Conservation (phyloP, 1,284 basidiomycete species). For the Heterobasidion irregulare region DNA sequence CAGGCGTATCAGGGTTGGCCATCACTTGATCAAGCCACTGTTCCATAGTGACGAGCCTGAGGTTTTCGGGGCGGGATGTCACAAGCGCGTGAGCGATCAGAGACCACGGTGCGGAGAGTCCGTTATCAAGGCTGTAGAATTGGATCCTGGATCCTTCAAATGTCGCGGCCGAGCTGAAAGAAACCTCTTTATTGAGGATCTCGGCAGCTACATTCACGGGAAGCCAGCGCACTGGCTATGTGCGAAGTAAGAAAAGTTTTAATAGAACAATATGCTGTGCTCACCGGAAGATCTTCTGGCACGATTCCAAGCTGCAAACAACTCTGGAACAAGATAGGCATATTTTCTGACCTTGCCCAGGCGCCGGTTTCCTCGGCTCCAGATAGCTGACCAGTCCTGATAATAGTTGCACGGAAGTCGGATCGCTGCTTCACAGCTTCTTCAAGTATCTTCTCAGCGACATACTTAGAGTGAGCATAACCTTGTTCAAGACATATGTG, state of each 20-base stretch:
- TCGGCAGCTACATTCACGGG: constrained; percentile 10
- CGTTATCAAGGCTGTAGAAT: constrained; percentile 3
- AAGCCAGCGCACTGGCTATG: constrained; percentile 9
- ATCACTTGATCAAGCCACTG: background rate
- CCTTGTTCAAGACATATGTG: constrained; percentile 10
- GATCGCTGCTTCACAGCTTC: constrained; percentile 4
- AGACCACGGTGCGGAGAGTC: background rate
- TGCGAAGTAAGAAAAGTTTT: background rate
- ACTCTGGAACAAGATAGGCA: constrained; percentile 13
- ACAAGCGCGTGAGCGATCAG: background rate
- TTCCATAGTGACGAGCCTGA: background rate
- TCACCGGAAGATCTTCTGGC: constrained; percentile 8
- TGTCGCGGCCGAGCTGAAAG: background rate
- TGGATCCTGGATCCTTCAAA: background rate
- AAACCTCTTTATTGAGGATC: background rate
- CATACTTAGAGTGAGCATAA: constrained; percentile 15
- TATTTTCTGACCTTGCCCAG: constrained; percentile 14
- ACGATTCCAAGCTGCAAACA: constrained; percentile 9
- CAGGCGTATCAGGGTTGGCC: background rate
- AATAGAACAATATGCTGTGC: background rate
- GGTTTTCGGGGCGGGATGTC: background rate
- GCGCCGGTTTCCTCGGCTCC: constrained; percentile 11
- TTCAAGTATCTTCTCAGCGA: constrained; percentile 13
- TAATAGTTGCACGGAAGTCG: constrained; percentile 9
- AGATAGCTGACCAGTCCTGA: constrained; percentile 14